phyloP scores from a whole-genome alignment of 2,329 filamentous ascomycete species.

The Cercospora nicotianae region DNA sequence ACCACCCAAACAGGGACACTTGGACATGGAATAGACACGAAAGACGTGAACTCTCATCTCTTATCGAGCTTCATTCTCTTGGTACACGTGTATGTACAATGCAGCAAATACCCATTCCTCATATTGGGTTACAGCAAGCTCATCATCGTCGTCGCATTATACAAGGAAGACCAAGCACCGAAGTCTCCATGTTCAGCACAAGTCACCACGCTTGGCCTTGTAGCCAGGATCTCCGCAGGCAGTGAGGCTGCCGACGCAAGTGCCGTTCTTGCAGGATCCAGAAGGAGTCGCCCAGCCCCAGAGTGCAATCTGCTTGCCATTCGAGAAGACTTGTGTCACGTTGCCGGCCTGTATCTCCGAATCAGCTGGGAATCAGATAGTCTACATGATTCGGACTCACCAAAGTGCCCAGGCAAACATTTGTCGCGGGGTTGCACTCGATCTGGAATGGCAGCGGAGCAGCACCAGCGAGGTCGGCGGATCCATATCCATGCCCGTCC shows the following conservation, averaged over 20 bases:
- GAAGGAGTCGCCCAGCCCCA: slow-evolving; percentile 21
- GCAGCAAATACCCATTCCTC: neutral
- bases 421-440: slow-evolving; percentile 12
- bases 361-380: neutral
- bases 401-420: slow-evolving; percentile 16
- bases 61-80: neutral
- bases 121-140: neutral
- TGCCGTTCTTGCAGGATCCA: slow-evolving; percentile 14
- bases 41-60: neutral
- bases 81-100: neutral
- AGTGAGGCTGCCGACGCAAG: slow-evolving; percentile 13
- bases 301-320: slow-evolving; percentile 19
- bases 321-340: slow-evolving; percentile 19
- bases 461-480: slow-evolving; percentile 11
- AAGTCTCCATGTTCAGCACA: slow-evolving; percentile 1
- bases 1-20: neutral
- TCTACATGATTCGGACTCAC: neutral
- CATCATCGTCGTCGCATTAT: neutral
- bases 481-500: slow-evolving; percentile 18
- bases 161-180: neutral
- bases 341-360: slow-evolving; percentile 12
- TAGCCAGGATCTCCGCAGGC: slow-evolving; percentile 21
- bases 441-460: slow-evolving; percentile 20
- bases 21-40: neutral
- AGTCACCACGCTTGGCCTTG: neutral